Base-by-base conservation (phyloP, 306 rosid genomes). In the Sophora flavescens region DNA sequence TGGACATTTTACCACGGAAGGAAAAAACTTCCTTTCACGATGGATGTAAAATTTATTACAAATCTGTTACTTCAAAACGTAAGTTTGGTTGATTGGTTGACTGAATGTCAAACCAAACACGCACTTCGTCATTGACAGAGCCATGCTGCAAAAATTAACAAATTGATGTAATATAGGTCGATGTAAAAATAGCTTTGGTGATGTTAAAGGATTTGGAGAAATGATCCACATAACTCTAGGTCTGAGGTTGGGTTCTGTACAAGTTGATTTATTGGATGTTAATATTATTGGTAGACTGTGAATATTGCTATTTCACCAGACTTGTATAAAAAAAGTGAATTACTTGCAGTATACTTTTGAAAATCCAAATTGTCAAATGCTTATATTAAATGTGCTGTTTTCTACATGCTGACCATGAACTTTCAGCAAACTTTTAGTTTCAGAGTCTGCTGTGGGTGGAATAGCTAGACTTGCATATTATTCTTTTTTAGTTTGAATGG, bases 121-220 rank as follows among this genome's bases (percentile, higher is more conserved):
- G n/a, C n/a, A n/a, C n/a, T n/a, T n/a, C n/a, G n/a, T 39, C 53
- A 57, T 28, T 35, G 54, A 11, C 26, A 48, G 30, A 72, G 70
- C 41, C 15, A 41, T 74, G 64, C 35, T 38, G 15, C 50, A 42
- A 9, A 58, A 69, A 11, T 22, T 22, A 78, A 44, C 33, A 18
- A 36, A 63, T 60, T 16, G 67, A 30, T 16, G 36, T 68, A 33
- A 39, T 52, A 6, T 51, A 39, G 59, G 42, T 44, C 4, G 9
- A 60, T 50, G 50, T 60, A 28, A 14, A 75, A 56, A 52, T 16
- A 44, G 53, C 28, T 71, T 53, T 63, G 61, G 47, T 52, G 42
- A 28, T 62, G 56, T 53, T 22, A 6, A 81, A 22, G 8, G 22
- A 56, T 70, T 75, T 63, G 38, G 69, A 33, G 58, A 77, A 36